These are phyloP conservation scores for Fagus crenata DNA, from an alignment of 306 rosid species.

Conservation along the genomic window DNA sequence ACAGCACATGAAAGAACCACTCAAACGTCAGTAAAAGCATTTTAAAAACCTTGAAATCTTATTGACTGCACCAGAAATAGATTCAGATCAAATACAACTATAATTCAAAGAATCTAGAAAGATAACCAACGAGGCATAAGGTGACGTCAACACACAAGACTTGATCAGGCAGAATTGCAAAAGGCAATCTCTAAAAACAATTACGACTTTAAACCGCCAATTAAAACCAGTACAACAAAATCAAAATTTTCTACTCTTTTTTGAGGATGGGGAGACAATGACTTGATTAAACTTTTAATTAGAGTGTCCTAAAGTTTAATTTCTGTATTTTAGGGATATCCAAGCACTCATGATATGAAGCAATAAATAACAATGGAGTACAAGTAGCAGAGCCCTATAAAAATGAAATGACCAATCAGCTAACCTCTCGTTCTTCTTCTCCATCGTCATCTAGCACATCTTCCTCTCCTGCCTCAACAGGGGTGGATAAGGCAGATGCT, in stretches of 20 bases:
- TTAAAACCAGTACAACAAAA: background rate
- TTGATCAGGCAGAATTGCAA: background rate
- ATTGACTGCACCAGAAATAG: background rate
- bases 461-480: constrained; percentile 91
- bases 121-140: background rate
- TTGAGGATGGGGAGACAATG: background rate
- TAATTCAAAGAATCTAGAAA: background rate
- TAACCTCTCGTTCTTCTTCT: constrained; percentile 95
- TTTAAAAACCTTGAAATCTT: background rate
- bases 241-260: background rate
- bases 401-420: constrained; percentile 28
- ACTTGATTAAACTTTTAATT: background rate
- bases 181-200: background rate
- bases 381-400: constrained; percentile 12
- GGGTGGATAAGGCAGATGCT: constrained; percentile 92
- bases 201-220: background rate
- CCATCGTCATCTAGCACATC: constrained; percentile 86
- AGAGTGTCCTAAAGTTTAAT: background rate
- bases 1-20: background rate
- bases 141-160: background rate
- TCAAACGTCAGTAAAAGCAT: background rate
- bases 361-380: constrained; percentile 20
- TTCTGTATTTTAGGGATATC: background rate
- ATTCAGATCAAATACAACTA: background rate
- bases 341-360: background rate